A percentile compares a stretch with the other conserved stretches of the same genome.
These are phyloP conservation scores for Epithemia pelagica DNA, from an alignment of 108 stramenopile genomes.

Conservation along the genomic window DNA sequence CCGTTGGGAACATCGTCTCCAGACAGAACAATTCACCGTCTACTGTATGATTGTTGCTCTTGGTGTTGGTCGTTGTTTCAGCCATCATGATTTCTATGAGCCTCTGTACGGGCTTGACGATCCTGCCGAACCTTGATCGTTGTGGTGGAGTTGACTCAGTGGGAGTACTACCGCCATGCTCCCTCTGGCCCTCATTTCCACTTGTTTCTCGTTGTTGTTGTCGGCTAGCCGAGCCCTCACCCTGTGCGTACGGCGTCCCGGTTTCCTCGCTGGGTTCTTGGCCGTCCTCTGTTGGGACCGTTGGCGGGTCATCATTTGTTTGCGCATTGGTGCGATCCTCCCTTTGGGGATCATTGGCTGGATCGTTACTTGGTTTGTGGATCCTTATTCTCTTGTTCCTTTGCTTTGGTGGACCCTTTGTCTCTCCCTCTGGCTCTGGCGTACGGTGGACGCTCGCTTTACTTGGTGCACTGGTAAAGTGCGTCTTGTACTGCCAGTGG, in stretches of 20 bases:
- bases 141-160: too few relatives aligned
- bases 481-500: conserved; percentile 12
- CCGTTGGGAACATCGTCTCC: neutral
- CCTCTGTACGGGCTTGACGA: neutral
- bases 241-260: too few relatives aligned
- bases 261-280: too few relatives aligned
- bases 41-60: conserved; percentile 17
- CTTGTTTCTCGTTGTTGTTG: neutral
- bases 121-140: too few relatives aligned
- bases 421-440: neutral
- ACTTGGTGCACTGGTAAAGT: neutral
- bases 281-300: neutral
- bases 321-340: neutral
- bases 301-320: neutral
- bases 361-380: neutral
- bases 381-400: neutral
- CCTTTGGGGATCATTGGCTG: neutral
- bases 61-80: too few relatives aligned
- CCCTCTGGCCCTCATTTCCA: neutral
- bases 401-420: neutral
- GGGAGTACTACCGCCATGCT: neutral
- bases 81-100: conserved; percentile 6
- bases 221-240: too few relatives aligned
- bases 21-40: neutral
- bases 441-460: neutral